Evolutionary conservation across 441 rosid genomes (phyloP), one percentile per base, ranked within the genome.

Genomic region (Pelargonium myrrhifolium): DNA sequence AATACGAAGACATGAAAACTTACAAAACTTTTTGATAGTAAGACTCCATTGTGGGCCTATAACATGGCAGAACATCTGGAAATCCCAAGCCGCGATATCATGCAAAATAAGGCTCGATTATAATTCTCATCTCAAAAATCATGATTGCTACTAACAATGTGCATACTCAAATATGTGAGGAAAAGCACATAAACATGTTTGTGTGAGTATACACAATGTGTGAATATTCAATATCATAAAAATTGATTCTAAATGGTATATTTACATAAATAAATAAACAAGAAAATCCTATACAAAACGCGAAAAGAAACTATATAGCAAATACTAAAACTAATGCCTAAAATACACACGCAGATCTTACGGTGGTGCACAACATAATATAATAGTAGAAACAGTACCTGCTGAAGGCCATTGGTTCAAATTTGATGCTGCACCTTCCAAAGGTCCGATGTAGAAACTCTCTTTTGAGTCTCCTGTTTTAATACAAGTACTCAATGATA

Each of bases 391-490:
- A 75, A 35, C 20, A 45, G 47, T 73, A 90, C 96, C 92, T 79
- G 80, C 42, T 0, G 84, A 68, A 65, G 94, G 98, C 97, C 96
- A 89, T 24, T 90, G 96, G 70, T 85, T 88, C 60, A 80, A 73
- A 66, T 76, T 53, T 71, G 77, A 70, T 0, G 49, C 17, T 49
- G 21, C 71, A 6, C 78, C 87, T 68, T 76, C 76, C 1, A 77
- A 64, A 61, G 89, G 86, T 24, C 91, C 97, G 72, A 89, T 26
- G 65, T 85, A 79, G 68, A 88, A 93, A 68, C 81, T 78, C 83
- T 93, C 94, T 75, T 93, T 88, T 3, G 85, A 79, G 78, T 90
- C 96, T 78, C 97, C 97, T 87, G 74, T 62, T 40, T 51, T 62
- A 28, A 28, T 28, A 28, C 31, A 28, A 28, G 31, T 28, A 28